Evolutionary conservation across 2,329 filamentous ascomycete genomes (phyloP).

Genomic region (Fonsecaea monophora): DNA sequence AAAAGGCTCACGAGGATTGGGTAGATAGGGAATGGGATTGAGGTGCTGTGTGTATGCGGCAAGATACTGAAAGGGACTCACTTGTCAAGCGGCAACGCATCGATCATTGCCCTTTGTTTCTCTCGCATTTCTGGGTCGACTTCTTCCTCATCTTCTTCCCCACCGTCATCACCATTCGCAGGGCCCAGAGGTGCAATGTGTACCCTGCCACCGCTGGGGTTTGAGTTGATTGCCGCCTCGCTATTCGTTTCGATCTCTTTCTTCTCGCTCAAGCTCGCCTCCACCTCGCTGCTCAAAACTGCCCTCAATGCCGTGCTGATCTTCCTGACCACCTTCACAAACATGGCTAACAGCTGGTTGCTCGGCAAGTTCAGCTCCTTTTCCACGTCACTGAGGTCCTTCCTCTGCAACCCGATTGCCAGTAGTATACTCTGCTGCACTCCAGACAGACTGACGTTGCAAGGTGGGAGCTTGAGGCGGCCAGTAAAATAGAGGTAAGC

Average conservation of each 20-base stretch:
- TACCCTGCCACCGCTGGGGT: conserved; percentile 15
- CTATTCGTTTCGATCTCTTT: conserved; percentile 45
- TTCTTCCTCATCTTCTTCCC: conserved; percentile 82
- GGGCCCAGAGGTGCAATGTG: neutral
- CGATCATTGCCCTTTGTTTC: conserved; percentile 86
- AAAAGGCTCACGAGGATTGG: neutral
- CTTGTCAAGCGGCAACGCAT: conserved; percentile 86
- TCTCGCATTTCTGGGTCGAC: conserved; percentile 72
- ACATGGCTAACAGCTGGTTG: conserved; percentile 90
- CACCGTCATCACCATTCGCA: conserved; percentile 57
- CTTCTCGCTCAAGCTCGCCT: conserved; percentile 67
- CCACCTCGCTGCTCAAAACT: conserved; percentile 76
- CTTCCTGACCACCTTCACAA: conserved; percentile 94
- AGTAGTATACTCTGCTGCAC: conserved; percentile 86
- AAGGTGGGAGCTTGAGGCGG: conserved; percentile 61
- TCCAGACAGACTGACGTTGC: conserved; percentile 73
- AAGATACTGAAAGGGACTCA: conserved; percentile 54
- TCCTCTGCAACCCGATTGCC: conserved; percentile 89
- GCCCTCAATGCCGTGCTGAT: conserved; percentile 77
- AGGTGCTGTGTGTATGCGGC: neutral
- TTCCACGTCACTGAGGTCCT: conserved; percentile 80
- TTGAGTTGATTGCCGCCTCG: conserved; percentile 44
- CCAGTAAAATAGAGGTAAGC: conserved; percentile 85
- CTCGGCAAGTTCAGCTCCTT: conserved; percentile 76
- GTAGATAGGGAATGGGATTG: neutral